Evolutionary conservation across 495 filamentous ascomycete genomes (phyloP).

Genomic region (Aspergillus avenaceus): DNA sequence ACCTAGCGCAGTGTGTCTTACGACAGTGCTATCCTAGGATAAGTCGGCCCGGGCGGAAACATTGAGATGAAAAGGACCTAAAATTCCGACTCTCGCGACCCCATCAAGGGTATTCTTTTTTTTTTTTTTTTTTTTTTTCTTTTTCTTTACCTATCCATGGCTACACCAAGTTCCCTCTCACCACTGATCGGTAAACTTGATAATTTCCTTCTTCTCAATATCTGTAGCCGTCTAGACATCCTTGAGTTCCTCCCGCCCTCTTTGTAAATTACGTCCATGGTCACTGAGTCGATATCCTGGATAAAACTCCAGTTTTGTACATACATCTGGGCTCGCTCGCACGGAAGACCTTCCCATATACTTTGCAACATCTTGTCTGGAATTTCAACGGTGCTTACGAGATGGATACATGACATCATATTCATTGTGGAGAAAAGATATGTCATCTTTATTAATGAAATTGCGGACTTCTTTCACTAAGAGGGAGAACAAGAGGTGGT

Average conservation of each 20-base stretch:
- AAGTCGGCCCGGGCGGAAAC: neutral
- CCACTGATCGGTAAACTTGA: neutral
- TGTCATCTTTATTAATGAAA: neutral
- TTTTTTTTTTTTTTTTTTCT: neutral
- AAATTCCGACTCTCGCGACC: neutral
- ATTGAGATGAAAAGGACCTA: neutral
- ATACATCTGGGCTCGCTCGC: too few relatives aligned
- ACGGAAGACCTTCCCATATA: too few relatives aligned
- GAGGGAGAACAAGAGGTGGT: too few relatives aligned
- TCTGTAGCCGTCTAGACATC: neutral
- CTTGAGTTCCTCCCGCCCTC: constrained; percentile 4
- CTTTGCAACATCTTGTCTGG: too few relatives aligned
- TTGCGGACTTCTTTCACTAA: too few relatives aligned
- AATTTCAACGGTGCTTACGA: too few relatives aligned
- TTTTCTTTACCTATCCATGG: too few relatives aligned
- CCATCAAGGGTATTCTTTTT: neutral
- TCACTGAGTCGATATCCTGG: neutral
- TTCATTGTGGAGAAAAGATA: neutral
- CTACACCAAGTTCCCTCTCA: neutral
- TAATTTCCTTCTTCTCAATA: neutral
- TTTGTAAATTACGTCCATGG: neutral
- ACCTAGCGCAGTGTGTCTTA: too few relatives aligned
- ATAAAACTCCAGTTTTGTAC: neutral
- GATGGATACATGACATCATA: neutral
- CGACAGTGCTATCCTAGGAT: neutral